Conservation (phyloP, 768 basidiomycete species). For the Lactarius trivialis region DNA sequence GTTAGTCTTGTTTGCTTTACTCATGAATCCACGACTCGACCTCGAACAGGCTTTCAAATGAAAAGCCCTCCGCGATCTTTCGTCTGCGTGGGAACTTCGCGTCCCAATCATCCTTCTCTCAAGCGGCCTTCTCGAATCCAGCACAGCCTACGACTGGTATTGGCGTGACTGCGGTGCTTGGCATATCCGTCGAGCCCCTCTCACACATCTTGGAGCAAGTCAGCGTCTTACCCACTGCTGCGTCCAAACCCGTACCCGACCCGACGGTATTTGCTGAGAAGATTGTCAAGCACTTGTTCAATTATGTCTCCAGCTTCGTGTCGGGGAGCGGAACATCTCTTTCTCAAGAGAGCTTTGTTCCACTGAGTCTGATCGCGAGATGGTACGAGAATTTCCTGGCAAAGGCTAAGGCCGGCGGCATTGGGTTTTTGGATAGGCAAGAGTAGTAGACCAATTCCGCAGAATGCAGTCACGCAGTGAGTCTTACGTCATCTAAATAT, state of each 20-base stretch:
- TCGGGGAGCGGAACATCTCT: conserved; percentile 33
- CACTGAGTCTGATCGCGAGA: conserved; percentile 53
- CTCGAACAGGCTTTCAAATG: conserved; percentile 70
- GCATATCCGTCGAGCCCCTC: conserved; percentile 75
- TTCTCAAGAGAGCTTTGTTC: conserved; percentile 47
- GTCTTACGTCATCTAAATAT: no score
- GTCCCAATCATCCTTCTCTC: conserved; percentile 28
- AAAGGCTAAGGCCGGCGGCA: conserved; percentile 54
- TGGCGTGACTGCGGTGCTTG: conserved; percentile 62
- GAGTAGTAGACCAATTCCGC: conserved; percentile 17
- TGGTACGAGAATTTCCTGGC: conserved; percentile 66
- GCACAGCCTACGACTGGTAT: conserved; percentile 25
- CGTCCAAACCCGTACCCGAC: conserved; percentile 26
- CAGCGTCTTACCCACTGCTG: conserved; percentile 36
- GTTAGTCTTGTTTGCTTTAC: conserved; percentile 37
- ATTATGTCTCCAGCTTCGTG: conserved; percentile 65
- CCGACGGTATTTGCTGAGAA: conserved; percentile 55
- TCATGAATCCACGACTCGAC: neutral
- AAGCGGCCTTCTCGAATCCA: conserved; percentile 30
- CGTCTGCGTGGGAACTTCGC: conserved; percentile 64
- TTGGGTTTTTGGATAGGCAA: conserved; percentile 52
- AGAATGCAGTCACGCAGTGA: neutral
- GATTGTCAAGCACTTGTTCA: conserved; percentile 67
- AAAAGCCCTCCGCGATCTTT: conserved; percentile 86
- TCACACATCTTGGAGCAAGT: conserved; percentile 53